Evolutionary conservation across 768 basidiomycete species (phyloP), one percentile per base, ranked within the genome.

Genomic region (Suillus clintonianus): DNA sequence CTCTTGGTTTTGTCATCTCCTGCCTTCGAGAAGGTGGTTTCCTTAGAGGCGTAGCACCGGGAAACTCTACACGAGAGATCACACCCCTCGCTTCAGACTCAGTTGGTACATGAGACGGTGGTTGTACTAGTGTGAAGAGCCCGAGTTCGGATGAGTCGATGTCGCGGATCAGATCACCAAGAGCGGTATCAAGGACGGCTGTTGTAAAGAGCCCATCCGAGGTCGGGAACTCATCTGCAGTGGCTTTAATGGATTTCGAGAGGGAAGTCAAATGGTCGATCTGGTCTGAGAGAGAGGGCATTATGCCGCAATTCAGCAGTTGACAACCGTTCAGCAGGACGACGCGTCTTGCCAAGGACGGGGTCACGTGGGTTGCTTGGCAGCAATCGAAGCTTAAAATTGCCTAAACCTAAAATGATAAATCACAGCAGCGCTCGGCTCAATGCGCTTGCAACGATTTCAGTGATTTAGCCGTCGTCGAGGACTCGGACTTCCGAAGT

Each of bases 161-260:
- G 69, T 93, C 92, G 69, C 92, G 90, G 64, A 92, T 91, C 65
- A 93, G 85, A 69, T 92, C 89, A 48, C 88, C 88, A 10, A 93
- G 83, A 58, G 83, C 76, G 0, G 86, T 81, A 22, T 81, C 67
- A 30, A 94, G 85, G 10, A 92, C 83, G 4, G 92, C 90, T 59
- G 73, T 77, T 6, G 89, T 85, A 71, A 92, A 93, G 2, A 85
- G 74, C 13, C 66, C 66, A 4, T 63, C 60, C 19, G 50, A 30
- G 3, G 69, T 64, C 6, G 56, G 34, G 4, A 27, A 41, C 32
- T 67, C 68, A 54, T 77, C 62, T 4, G 71, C 65, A 60, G 64
- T 58, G 56, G 80, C 60, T 47, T 78, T 79, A 57, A 91, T 86
- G 7, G 83, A 76, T 51, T 80, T 79, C 2, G 89, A 84, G 32